Evolutionary conservation across 495 filamentous ascomycete species (phyloP).

Genomic region (Neurospora pannonica): DNA sequence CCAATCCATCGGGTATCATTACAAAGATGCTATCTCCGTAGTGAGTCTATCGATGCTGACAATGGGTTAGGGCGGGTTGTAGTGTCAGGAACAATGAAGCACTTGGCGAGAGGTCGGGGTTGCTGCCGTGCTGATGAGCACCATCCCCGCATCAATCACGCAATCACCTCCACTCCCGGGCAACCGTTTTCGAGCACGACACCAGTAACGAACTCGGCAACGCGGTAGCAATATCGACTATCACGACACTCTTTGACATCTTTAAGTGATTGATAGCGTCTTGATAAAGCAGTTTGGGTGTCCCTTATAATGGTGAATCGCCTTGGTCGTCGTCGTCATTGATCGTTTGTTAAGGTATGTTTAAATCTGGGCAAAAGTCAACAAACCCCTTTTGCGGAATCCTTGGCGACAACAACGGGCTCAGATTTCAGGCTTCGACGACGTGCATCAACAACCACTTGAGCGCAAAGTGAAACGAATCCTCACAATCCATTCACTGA

Average conservation of each 20-base stretch:
- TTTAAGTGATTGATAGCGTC: not conserved
- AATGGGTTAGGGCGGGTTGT: not conserved
- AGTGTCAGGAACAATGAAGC: not conserved
- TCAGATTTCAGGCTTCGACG: not conserved
- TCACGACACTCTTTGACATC: not conserved
- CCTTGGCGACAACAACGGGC: not conserved
- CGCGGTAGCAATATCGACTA: not conserved
- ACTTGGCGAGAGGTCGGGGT: not conserved
- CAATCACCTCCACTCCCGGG: conserved; percentile 6
- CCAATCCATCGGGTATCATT: not conserved
- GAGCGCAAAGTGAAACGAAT: not conserved
- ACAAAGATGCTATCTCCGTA: not conserved
- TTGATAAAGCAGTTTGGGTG: not conserved
- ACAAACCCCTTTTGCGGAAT: not conserved
- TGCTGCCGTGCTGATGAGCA: not conserved
- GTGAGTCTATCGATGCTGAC: not conserved
- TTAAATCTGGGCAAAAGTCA: not conserved
- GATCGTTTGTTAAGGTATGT: not conserved
- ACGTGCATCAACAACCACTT: not conserved
- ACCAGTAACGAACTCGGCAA: not conserved
- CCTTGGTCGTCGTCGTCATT: not conserved
- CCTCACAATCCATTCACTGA: not conserved
- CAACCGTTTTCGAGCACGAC: not conserved
- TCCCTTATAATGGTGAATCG: not conserved
- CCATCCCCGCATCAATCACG: conserved; percentile 17